phyloP scores from a whole-genome alignment of 805 yeast genomes.

The Candida glaebosa region DNA sequence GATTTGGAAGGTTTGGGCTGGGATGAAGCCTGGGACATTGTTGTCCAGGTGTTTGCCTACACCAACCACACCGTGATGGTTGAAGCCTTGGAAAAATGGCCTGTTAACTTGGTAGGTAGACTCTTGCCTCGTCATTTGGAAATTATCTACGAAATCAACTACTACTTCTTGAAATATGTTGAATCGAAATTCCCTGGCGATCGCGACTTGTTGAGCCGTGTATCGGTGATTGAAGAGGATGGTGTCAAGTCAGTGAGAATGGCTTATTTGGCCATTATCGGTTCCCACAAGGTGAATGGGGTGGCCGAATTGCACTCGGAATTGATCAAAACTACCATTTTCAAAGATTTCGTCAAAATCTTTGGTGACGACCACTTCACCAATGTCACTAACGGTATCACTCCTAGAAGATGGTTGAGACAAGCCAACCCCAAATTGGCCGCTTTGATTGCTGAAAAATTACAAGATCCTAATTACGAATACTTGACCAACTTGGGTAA shows the following conservation, averaged over 20 bases:
- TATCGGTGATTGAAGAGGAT: conserved; percentile 83
- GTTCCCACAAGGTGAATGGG: conserved; percentile 92
- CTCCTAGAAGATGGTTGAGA: conserved; percentile 94
- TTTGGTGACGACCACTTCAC: conserved; percentile 82
- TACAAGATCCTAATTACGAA: conserved; percentile 61
- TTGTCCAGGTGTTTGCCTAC: conserved; percentile 77
- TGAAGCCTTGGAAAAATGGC: conserved; percentile 96
- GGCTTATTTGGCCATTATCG: conserved; percentile 89
- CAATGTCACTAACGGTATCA: conserved; percentile 91
- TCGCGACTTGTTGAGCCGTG: conserved; percentile 58
- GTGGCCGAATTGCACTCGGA: conserved; percentile 95
- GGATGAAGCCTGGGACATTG: conserved; percentile 85
- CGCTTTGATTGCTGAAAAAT: conserved; percentile 64
- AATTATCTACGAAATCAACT: conserved; percentile 82
- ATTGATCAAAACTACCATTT: conserved; percentile 81
- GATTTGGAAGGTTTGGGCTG: conserved; percentile 80
- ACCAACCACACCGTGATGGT: conserved; percentile 94
- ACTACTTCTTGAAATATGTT: conserved; percentile 71
- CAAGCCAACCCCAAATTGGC: conserved; percentile 88
- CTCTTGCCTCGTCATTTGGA: conserved; percentile 89
- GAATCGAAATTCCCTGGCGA: conserved; percentile 76
- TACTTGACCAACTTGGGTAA: conserved; percentile 65
- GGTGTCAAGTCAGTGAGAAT: conserved; percentile 80
- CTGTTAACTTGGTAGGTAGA: conserved; percentile 72
- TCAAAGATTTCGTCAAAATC: conserved; percentile 81